Evolutionary conservation across 768 basidiomycete species (phyloP), one percentile per base, ranked within the genome.

Genomic region (Albatrellus ellisii): DNA sequence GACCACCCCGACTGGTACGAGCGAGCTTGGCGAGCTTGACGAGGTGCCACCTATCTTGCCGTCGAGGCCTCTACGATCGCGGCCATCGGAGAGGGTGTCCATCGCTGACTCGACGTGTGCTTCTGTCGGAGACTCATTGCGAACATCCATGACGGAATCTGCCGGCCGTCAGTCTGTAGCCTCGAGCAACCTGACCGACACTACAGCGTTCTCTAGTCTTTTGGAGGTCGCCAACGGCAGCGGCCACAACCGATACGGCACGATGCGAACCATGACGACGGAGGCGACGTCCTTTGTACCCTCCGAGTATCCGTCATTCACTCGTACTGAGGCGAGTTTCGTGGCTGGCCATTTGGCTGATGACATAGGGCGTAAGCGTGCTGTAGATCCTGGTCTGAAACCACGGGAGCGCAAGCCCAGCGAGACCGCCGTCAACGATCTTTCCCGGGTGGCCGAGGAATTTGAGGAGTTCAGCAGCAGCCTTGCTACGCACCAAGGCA

Each of bases 251-350:
- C 79, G 73, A 55, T 88, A 75, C 58, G 82, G 77, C 31, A 89
- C 86, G 9, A 75, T 88, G 46, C 69, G 82, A 52, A 87, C 86
- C n/a, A 65, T 79, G 46, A 85, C 77, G 25, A 89, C 87, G 24
- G 85, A 87, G 48, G 68, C 79, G 46, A 89, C 85, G 15, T 83
- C 80, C 28, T 58, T 70, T 28, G 57, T 54, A 12, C 54, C 57
- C 1, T 62, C 64, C 29, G 85, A 84, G 52, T 61, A 65, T 11
- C 77, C 79, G 4, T 81, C 80, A 8, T 62, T 83, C 41, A 70
- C 70, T 17, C 67, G 68, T 26, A 67, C 77, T n/a, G 81, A 85
- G 52, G 83, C 72, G 12, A 77, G 66, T 48, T n/a, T n/a, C n/a
- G n/a, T n/a, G n/a, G n/a, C n/a, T n/a, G n/a, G n/a, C n/a, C n/a